A percentile compares a stretch with the other conserved stretches of the same genome.
Evolutionary conservation across 768 basidiomycete genomes (phyloP).

Genomic region (Pisolithus orientalis): DNA sequence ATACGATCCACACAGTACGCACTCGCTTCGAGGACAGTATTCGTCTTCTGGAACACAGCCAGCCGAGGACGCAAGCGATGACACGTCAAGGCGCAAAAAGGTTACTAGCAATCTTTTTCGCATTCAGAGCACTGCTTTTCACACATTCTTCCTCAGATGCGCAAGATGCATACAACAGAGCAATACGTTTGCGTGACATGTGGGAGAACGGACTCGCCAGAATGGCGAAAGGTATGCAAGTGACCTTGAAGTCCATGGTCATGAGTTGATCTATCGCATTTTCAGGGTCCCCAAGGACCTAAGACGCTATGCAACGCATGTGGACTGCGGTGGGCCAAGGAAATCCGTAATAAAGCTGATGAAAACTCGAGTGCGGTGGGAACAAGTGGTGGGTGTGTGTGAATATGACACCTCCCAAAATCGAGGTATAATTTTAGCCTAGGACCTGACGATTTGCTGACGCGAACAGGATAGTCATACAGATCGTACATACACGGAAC

Average conservation of each 20-base stretch:
- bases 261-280: constrained; percentile 12
- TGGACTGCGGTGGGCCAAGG: constrained; percentile 89
- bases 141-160: constrained; percentile 11
- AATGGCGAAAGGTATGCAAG: constrained; percentile 79
- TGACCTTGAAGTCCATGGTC: not conserved
- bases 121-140: not conserved
- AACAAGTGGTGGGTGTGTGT: constrained; percentile 12
- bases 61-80: constrained; percentile 43
- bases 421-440: not conserved
- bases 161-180: constrained; percentile 44
- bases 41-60: constrained; percentile 4
- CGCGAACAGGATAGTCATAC: constrained; percentile 1
- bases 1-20: constrained; percentile 17
- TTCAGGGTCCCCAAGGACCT: constrained; percentile 84
- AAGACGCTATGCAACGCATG: constrained; percentile 99
- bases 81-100: constrained; percentile 59
- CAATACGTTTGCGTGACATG: constrained; percentile 89
- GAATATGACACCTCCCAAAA: constrained; percentile 7
- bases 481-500: not conserved
- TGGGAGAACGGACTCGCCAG: constrained; percentile 92
- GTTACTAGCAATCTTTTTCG: constrained; percentile 22
- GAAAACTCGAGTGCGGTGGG: constrained; percentile 22
- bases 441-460: constrained; percentile 3
- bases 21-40: constrained; percentile 14
- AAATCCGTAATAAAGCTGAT: constrained; percentile 41